A percentile compares a stretch with the other conserved stretches of the same genome.
These are phyloP conservation scores for Hemerocallis citrina DNA, from an alignment of 106 monocot genomes.

Conservation along the genomic window DNA sequence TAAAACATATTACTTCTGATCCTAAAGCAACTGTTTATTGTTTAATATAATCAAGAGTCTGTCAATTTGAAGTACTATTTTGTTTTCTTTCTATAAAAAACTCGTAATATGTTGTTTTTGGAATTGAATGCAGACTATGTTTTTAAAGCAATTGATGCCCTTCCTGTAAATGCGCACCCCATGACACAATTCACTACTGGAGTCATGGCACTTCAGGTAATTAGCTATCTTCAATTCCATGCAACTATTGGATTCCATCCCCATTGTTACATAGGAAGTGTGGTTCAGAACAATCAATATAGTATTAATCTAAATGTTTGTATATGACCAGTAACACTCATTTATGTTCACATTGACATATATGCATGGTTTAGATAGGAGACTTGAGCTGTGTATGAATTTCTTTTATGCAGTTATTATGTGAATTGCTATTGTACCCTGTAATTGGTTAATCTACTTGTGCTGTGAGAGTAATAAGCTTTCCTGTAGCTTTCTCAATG, in stretches of 20 bases:
- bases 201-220: slow-evolving; percentile 97
- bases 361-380: neutral
- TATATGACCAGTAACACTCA: neutral
- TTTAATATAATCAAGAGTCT: too few species aligned
- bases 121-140: slow-evolving; percentile 67
- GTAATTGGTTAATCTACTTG: neutral
- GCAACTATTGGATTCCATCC: neutral
- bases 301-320: neutral
- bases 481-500: neutral
- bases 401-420: neutral
- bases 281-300: neutral
- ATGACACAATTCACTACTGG: slow-evolving; percentile 94
- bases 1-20: too few species aligned
- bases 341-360: neutral
- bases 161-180: slow-evolving; percentile 81
- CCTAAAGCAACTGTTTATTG: too few species aligned
- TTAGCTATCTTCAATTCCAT: neutral
- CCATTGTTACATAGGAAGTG: neutral
- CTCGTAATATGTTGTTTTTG: neutral
- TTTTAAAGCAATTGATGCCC: slow-evolving; percentile 77
- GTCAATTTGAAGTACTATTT: too few species aligned
- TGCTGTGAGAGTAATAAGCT: neutral
- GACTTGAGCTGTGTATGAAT: neutral
- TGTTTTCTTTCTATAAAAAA: too few species aligned
- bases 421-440: too few species aligned